Evolutionary conservation across 192 early-diverging fungal genomes (phyloP).

Genomic region (Rhizoclosmatium sp.): DNA sequence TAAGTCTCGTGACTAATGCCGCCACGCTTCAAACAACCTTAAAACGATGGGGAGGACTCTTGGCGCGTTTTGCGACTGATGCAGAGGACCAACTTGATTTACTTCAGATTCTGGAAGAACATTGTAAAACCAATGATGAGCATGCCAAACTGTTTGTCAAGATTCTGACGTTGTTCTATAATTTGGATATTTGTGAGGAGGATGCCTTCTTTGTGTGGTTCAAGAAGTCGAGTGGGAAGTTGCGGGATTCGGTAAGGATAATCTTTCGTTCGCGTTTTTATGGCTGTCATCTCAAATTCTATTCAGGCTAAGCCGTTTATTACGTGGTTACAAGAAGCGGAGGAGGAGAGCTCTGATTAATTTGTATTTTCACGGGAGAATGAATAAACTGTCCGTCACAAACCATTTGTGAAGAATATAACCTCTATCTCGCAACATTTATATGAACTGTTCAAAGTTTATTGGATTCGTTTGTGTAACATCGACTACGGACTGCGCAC

Average conservation of each 20-base stretch:
- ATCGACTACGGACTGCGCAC: too few relatives aligned
- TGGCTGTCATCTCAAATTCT: neutral
- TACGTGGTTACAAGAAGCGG: constrained; percentile 74
- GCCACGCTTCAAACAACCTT: constrained; percentile 31
- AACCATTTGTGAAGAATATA: too few relatives aligned
- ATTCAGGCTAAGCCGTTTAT: constrained; percentile 61
- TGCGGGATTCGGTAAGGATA: constrained; percentile 64
- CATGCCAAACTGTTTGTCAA: constrained; percentile 65
- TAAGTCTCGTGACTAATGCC: constrained; percentile 67
- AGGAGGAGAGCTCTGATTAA: constrained; percentile 64
- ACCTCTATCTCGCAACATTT: too few relatives aligned
- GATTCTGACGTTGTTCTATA: constrained; percentile 73
- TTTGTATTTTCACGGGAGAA: neutral
- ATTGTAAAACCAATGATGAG: constrained; percentile 43
- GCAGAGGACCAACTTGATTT: constrained; percentile 80
- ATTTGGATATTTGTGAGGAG: constrained; percentile 84
- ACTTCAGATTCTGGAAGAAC: constrained; percentile 48
- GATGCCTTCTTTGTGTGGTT: constrained; percentile 83
- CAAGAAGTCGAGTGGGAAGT: constrained; percentile 54
- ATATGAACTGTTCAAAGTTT: too few relatives aligned
- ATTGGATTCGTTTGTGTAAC: too few relatives aligned
- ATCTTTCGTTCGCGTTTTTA: neutral
- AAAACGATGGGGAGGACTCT: constrained; percentile 73
- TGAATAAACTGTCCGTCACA: too few relatives aligned
- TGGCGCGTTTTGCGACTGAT: constrained; percentile 71